Percentiles rank a stretch among this genome's conserved stretches.
phyloP scores from a whole-genome alignment of 2,329 filamentous ascomycete genomes.

The Phyllosticta paracitricarpa region DNA sequence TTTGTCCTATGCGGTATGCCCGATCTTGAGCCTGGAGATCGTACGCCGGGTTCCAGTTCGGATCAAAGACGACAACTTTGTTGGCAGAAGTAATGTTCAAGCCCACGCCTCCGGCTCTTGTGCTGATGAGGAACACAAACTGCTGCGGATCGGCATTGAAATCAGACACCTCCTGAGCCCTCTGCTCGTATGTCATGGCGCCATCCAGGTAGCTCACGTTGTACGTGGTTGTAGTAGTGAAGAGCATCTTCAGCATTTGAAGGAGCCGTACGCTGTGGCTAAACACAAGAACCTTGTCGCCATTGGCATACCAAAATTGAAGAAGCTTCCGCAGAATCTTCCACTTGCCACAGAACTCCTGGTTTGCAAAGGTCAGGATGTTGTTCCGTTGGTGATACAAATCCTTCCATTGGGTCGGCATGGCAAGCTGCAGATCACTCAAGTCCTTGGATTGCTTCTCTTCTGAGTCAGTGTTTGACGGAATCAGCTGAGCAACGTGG shows the following conservation, averaged over 20 bases:
- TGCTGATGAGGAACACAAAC: conserved; percentile 94
- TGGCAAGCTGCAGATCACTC: conserved; percentile 59
- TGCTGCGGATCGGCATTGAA: conserved; percentile 82
- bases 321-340: conserved; percentile 78
- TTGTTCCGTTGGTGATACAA: conserved; percentile 68
- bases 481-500: conserved; percentile 82
- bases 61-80: conserved; percentile 94
- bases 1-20: conserved; percentile 91
- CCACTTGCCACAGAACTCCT: conserved; percentile 96
- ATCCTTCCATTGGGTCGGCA: conserved; percentile 64
- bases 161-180: conserved; percentile 71
- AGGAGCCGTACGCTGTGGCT: conserved; percentile 83
- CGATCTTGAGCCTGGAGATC: conserved; percentile 94
- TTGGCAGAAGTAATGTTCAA: conserved; percentile 96
- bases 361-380: conserved; percentile 70
- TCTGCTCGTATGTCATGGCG: conserved; percentile 70
- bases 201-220: conserved; percentile 88
- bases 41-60: conserved; percentile 94
- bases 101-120: conserved; percentile 83
- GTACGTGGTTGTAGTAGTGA: conserved; percentile 74
- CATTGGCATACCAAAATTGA: conserved; percentile 78
- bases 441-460: conserved; percentile 74
- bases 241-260: conserved; percentile 73
- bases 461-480: conserved; percentile 49
- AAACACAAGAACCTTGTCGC: conserved; percentile 92